Conservation (phyloP, 768 basidiomycete species). For the Russula earlei region DNA sequence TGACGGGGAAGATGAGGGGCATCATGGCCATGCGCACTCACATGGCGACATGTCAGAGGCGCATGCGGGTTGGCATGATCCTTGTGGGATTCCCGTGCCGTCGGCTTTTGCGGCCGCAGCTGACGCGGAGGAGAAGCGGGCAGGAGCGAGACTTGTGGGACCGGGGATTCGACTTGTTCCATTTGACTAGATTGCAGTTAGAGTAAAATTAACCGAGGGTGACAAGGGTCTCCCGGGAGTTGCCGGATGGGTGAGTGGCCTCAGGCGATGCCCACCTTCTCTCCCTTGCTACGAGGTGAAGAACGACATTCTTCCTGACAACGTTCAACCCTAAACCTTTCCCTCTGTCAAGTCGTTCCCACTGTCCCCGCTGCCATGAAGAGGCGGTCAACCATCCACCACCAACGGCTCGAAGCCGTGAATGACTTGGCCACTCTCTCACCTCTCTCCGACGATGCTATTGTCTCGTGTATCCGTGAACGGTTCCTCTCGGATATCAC, state of each 20-base stretch:
- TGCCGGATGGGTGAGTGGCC: not conserved
- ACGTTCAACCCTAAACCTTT: not conserved
- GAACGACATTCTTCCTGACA: not conserved
- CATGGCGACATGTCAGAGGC: constrained; percentile 33
- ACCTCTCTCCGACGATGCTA: constrained; percentile 69
- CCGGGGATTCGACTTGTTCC: constrained; percentile 69
- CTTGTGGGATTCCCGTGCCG: constrained; percentile 85
- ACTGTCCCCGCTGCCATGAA: constrained; percentile 27
- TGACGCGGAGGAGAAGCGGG: constrained; percentile 31
- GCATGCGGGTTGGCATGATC: constrained; percentile 78
- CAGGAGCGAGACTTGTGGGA: constrained; percentile 38
- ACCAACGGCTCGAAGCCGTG: constrained; percentile 64
- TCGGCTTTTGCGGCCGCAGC: constrained; percentile 69
- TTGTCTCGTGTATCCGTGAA: constrained; percentile 78
- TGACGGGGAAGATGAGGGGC: constrained; percentile 29
- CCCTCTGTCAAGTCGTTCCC: not conserved
- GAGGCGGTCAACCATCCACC: constrained; percentile 40
- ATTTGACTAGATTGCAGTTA: constrained; percentile 61
- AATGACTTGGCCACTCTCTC: constrained; percentile 61
- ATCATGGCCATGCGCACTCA: constrained; percentile 44
- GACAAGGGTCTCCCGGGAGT: constrained; percentile 1
- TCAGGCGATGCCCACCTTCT: too few species aligned
- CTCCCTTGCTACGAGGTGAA: too few species aligned
- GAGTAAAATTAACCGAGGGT: not conserved
- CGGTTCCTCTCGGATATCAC: constrained; percentile 78